Percentiles rank a stretch among this genome's conserved stretches.
Evolutionary conservation across 805 yeast genomes (phyloP).

Genomic region (Citeromyces nyonsensis): DNA sequence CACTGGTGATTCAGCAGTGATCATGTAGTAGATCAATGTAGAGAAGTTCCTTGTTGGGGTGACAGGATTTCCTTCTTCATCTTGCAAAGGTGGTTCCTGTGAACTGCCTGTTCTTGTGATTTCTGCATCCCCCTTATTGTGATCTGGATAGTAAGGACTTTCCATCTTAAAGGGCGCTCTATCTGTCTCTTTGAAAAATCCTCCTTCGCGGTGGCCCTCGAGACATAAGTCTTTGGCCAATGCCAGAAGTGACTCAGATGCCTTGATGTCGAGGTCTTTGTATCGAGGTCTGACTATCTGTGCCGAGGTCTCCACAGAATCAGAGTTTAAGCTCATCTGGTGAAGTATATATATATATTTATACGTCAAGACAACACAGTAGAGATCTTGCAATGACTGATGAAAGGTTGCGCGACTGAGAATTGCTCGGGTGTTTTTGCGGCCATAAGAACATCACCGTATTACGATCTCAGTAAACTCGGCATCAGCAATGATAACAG

Average conservation of each 20-base stretch:
- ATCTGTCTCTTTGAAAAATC: constrained; percentile 41
- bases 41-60: constrained; percentile 21
- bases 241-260: constrained; percentile 2
- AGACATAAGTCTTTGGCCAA: constrained; percentile 20
- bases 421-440: no score
- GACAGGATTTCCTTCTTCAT: no score
- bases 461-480: no score
- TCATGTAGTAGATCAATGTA: constrained; percentile 34
- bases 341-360: no score
- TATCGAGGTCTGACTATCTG: constrained; percentile 10
- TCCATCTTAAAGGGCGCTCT: constrained; percentile 27
- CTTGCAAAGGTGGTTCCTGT: constrained; percentile 1
- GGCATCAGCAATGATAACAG: no score
- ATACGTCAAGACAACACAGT: no score
- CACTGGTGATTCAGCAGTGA: constrained; percentile 32
- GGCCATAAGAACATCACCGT: no score
- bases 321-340: no score
- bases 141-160: constrained; percentile 20
- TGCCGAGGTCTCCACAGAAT: constrained; percentile 5
- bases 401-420: no score
- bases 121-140: constrained; percentile 6
- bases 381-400: no score
- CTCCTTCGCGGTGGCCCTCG: constrained; percentile 37
- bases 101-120: constrained; percentile 5
- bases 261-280: constrained; percentile 4